Conservation (phyloP, 2,329 filamentous ascomycete species). For the Coniochaeta sp. region DNA sequence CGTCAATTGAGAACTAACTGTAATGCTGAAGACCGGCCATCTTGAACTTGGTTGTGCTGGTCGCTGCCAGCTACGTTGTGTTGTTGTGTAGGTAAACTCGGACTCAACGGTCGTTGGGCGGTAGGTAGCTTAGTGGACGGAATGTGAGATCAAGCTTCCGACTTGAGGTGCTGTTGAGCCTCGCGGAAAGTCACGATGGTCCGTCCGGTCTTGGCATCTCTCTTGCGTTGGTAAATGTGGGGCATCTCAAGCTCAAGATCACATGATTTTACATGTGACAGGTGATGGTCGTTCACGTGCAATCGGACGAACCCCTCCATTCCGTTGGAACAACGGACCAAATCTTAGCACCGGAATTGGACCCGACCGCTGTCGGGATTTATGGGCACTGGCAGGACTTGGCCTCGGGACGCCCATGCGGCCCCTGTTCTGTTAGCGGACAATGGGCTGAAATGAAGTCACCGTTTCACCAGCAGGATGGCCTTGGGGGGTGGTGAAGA, state of each 20-base stretch:
- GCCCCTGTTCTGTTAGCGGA: background rate
- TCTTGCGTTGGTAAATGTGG: background rate
- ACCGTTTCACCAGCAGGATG: too few species aligned
- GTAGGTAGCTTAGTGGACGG: background rate
- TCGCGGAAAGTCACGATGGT: constrained; percentile 3
- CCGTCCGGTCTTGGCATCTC: background rate
- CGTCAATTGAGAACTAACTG: constrained; percentile 27
- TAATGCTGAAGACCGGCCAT: constrained; percentile 37
- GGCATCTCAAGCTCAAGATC: background rate
- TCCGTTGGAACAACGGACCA: background rate
- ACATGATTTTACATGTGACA: background rate
- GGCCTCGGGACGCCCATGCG: too few species aligned
- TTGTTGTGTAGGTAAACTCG: too few species aligned
- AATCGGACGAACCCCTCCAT: background rate
- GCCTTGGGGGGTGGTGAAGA: background rate
- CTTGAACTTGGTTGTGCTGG: constrained; percentile 18
- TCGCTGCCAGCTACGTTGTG: background rate
- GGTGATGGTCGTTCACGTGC: background rate
- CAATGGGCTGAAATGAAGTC: background rate
- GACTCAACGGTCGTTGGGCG: background rate
- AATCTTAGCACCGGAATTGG: background rate
- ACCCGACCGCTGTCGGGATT: too few species aligned
- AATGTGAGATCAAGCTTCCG: constrained; percentile 1
- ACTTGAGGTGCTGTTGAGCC: background rate
- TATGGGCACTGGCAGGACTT: too few species aligned